These are phyloP conservation scores for Serendipita sp. DNA, from an alignment of 768 basidiomycete species.

Conservation along the genomic window DNA sequence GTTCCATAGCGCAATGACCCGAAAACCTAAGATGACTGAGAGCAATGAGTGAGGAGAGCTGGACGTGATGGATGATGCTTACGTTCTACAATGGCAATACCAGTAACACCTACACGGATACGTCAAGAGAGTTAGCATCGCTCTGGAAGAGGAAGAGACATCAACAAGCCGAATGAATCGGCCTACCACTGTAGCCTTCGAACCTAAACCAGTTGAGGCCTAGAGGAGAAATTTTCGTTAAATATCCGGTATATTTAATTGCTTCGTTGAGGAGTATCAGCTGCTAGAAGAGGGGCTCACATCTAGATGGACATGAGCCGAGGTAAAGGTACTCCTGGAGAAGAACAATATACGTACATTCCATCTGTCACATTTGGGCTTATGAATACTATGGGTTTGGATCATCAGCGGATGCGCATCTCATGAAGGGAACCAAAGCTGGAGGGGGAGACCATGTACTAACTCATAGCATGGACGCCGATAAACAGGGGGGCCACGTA, in stretches of 20 bases:
- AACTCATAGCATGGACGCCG: constrained; percentile 2
- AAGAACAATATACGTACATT: not conserved
- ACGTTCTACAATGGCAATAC: not conserved
- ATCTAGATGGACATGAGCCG: not conserved
- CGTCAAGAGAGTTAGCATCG: not conserved
- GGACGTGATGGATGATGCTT: not conserved
- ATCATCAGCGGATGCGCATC: not conserved
- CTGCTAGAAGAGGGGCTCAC: not conserved
- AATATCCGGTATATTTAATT: too few species aligned
- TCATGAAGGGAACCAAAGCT: not conserved
- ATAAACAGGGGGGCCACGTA: not conserved
- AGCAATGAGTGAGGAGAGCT: not conserved
- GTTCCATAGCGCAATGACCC: constrained; percentile 2
- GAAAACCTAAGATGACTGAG: not conserved
- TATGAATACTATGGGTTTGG: not conserved
- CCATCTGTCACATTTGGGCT: not conserved
- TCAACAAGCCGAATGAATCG: too few species aligned
- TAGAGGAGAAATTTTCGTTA: not conserved
- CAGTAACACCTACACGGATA: not conserved
- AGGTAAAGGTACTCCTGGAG: not conserved
- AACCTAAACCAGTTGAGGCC: not conserved
- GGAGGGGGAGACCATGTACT: not conserved
- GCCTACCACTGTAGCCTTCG: not conserved
- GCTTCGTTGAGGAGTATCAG: too few species aligned
- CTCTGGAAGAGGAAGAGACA: too few species aligned